These are phyloP conservation scores for Apiotrichum gamsii DNA, from an alignment of 1,284 basidiomycete genomes.

Conservation along the genomic window DNA sequence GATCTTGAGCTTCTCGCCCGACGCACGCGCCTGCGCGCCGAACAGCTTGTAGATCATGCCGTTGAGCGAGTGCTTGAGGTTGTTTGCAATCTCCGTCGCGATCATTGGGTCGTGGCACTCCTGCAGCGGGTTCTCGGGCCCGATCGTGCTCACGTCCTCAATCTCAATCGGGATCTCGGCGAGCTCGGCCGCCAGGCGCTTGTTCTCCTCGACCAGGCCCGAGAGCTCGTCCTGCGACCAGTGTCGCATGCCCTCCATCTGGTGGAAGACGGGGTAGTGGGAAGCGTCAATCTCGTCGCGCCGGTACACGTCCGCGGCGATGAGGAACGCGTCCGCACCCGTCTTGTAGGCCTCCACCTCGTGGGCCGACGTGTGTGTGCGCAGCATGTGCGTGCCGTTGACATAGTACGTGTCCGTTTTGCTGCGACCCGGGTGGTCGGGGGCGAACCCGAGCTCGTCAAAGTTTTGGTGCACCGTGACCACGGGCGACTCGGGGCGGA, in stretches of 20 bases:
- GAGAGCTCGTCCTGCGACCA: conserved; percentile 52
- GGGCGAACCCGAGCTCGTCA: conserved; percentile 89
- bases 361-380: conserved; percentile 96
- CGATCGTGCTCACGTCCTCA: conserved; percentile 72
- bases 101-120: conserved; percentile 63
- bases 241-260: conserved; percentile 91
- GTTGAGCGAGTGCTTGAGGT: conserved; percentile 90
- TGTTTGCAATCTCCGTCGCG: conserved; percentile 66
- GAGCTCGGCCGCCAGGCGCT: conserved; percentile 57
- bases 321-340: conserved; percentile 74
- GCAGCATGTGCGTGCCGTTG: conserved; percentile 81
- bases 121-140: conserved; percentile 74
- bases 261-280: conserved; percentile 98
- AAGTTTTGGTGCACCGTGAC: conserved; percentile 92
- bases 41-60: conserved; percentile 80
- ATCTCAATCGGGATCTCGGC: conserved; percentile 69
- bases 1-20: conserved; percentile 63
- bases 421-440: conserved; percentile 86
- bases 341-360: conserved; percentile 84
- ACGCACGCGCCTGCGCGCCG: conserved; percentile 53
- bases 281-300: conserved; percentile 96
- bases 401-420: conserved; percentile 94
- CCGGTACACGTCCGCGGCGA: conserved; percentile 97
- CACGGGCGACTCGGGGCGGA: conserved; percentile 69
- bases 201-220: conserved; percentile 48